phyloP scores from a whole-genome alignment of 2,329 filamentous ascomycete species.

The Knoxdaviesia capensis region DNA sequence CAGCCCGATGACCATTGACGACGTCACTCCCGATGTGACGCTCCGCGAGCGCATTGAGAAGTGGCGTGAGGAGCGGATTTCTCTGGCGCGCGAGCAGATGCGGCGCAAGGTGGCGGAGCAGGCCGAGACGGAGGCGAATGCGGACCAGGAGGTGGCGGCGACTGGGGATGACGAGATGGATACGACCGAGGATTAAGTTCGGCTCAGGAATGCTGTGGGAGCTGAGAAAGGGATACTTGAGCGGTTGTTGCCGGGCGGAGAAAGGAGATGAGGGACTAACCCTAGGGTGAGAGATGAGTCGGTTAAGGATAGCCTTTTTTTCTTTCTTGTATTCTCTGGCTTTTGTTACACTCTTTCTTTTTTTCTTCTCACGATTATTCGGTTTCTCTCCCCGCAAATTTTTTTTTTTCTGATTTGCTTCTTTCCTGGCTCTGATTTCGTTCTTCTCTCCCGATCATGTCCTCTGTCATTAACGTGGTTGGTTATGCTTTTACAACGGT shows the following conservation, averaged over 20 bases:
- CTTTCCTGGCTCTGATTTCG: background rate
- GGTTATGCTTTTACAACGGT: too few species aligned
- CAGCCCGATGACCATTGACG: conserved; percentile 38
- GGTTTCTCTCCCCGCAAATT: background rate
- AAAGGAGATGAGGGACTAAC: too few species aligned
- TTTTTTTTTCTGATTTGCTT: background rate
- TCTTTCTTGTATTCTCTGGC: too few species aligned
- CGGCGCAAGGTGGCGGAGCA: conserved; percentile 16
- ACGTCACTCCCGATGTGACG: conserved; percentile 31
- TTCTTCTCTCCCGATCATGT: background rate
- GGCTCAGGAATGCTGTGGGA: background rate
- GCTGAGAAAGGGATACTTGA: too few species aligned
- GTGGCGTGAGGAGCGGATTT: conserved; percentile 32
- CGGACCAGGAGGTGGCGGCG: conserved; percentile 12
- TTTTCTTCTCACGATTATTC: too few species aligned
- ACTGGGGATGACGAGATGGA: conserved; percentile 6
- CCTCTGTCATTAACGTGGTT: too few species aligned
- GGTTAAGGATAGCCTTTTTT: too few species aligned
- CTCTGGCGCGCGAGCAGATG: conserved; percentile 17
- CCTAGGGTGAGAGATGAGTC: too few species aligned
- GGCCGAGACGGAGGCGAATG: conserved; percentile 18
- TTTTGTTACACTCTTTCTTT: too few species aligned
- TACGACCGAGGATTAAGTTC: conserved; percentile 4
- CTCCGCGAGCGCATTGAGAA: conserved; percentile 26
- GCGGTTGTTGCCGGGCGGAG: too few species aligned